Base-by-base conservation (phyloP, 2,329 filamentous ascomycete genomes). In the Venturia pyrina region DNA sequence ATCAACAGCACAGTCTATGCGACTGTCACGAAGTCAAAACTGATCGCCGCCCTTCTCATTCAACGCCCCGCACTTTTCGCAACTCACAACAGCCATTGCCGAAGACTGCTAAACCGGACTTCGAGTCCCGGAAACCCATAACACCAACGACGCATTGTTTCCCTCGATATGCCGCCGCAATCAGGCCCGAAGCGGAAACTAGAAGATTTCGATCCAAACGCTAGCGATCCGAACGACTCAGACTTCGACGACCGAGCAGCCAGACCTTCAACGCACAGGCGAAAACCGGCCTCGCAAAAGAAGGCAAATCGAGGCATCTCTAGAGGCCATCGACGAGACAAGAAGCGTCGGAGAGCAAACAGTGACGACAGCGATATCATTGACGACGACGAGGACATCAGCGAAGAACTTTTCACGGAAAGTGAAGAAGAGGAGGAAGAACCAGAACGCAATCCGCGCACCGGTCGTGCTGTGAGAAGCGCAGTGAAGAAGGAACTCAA, bases 401-500 rank as follows among this genome's bases (percentile, higher is more conserved):
- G 56, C 24, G 44, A 66, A n/a, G 64, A 62, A 2, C n/a, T 32
- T 43, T 66, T 66, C 21, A 19, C 65, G 13, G 66, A 63, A 19
- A 59, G 53, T 37, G 34, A 57, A 28, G 41, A 60, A 15, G 56
- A 66, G 41, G 65, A 68, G 32, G 60, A 66, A 63, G 65, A 65
- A 56, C 37, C 41, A 13, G 59, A 66, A 43, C 21, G 21, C n/a
- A 66, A 86, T 70, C 82, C 83, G 21, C 72, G 71, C 46, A 82
- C 83, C 62, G 85, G 85, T 44, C 78, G 83, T 61, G 79, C 81
- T 57, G 80, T 82, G 69, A 81, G 86, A 68, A 78, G 78, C 67
- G 82, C 80, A n/a, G 81, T 82, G 13, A 82, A 82, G 71, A 82
- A 84, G 69, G 73, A 75, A 32, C 78, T 82, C 57, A 79, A 78